These are phyloP conservation scores for Lecanicillium sp. DNA, from an alignment of 2,329 filamentous ascomycete genomes.

Conservation along the genomic window DNA sequence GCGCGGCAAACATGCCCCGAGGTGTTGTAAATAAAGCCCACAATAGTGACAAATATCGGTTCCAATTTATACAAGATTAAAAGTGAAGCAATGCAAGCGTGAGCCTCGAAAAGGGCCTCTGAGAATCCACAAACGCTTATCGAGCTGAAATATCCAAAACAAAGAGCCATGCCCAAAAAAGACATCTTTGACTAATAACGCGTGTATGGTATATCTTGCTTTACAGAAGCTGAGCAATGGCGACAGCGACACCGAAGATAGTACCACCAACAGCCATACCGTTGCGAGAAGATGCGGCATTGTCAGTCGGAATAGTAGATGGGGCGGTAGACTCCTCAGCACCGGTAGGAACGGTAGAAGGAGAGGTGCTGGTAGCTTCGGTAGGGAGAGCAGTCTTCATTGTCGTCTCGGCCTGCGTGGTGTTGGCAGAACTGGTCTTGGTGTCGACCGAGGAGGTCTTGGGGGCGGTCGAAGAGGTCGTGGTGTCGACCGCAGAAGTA, in stretches of 20 bases:
- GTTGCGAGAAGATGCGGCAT: slow-evolving; percentile 14
- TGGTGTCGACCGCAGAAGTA: slow-evolving; percentile 12
- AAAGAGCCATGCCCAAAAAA: too few relatives aligned
- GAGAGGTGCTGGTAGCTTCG: slow-evolving; percentile 13
- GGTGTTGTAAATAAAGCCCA: too few relatives aligned
- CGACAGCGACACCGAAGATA: slow-evolving; percentile 18
- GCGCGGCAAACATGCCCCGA: too few relatives aligned
- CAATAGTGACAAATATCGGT: slow-evolving; percentile 6
- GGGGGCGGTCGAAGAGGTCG: slow-evolving; percentile 8
- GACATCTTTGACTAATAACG: too few relatives aligned
- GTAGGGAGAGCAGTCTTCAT: slow-evolving; percentile 14
- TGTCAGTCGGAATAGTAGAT: slow-evolving; percentile 15
- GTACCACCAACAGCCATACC: slow-evolving; percentile 15
- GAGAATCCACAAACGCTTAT: too few relatives aligned
- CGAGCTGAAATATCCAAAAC: too few relatives aligned
- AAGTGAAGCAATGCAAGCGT: too few relatives aligned
- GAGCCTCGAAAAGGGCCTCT: too few relatives aligned
- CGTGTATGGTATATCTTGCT: too few relatives aligned
- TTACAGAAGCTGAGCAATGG: slow-evolving; percentile 22
- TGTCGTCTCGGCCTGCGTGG: slow-evolving; percentile 14
- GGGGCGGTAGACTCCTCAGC: slow-evolving; percentile 10
- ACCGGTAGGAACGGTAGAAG: slow-evolving; percentile 9
- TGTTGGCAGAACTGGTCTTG: slow-evolving; percentile 12
- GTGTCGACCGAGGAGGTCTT: slow-evolving; percentile 6
- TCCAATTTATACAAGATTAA: slow-evolving; percentile 10